A percentile compares a stretch with the other conserved stretches of the same genome.
These are phyloP conservation scores for Penicillium dipodomyicola DNA, from an alignment of 495 filamentous ascomycete genomes.

Conservation along the genomic window DNA sequence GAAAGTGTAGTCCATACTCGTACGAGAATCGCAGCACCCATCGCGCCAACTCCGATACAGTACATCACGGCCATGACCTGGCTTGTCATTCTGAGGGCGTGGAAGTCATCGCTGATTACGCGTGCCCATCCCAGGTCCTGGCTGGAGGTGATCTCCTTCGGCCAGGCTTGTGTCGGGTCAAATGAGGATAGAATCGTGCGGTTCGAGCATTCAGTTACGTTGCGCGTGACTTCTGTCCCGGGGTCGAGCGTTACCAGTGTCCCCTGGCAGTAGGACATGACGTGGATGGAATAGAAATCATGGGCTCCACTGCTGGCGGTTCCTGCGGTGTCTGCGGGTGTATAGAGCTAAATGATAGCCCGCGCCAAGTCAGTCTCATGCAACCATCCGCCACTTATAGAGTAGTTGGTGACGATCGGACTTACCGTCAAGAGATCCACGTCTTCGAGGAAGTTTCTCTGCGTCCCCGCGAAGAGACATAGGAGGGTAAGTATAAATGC, in stretches of 20 bases:
- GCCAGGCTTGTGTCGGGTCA: constrained; percentile 56
- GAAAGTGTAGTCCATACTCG: constrained; percentile 16
- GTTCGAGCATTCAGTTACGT: constrained; percentile 62
- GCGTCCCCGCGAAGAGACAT: constrained; percentile 67
- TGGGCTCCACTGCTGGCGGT: constrained; percentile 55
- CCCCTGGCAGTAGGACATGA: constrained; percentile 70
- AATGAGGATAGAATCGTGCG: constrained; percentile 54
- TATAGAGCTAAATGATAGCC: constrained; percentile 28
- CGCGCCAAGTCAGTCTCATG: not conserved
- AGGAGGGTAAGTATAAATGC: constrained; percentile 67
- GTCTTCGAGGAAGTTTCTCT: constrained; percentile 56
- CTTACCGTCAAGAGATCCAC: constrained; percentile 67
- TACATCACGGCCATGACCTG: constrained; percentile 65
- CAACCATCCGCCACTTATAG: not conserved
- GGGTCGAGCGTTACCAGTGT: constrained; percentile 40
- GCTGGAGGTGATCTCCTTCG: constrained; percentile 54
- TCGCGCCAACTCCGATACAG: constrained; percentile 57
- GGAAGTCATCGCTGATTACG: constrained; percentile 59
- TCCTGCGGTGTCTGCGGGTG: constrained; percentile 44
- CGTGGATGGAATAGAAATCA: constrained; percentile 73
- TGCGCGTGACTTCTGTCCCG: constrained; percentile 41
- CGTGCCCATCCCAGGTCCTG: constrained; percentile 58
- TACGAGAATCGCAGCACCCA: constrained; percentile 54
- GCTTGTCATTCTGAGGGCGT: constrained; percentile 45
- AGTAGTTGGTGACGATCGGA: constrained; percentile 9